These are phyloP conservation scores for Calonectria honghensis DNA, from an alignment of 2,329 filamentous ascomycete species.

Conservation along the genomic window DNA sequence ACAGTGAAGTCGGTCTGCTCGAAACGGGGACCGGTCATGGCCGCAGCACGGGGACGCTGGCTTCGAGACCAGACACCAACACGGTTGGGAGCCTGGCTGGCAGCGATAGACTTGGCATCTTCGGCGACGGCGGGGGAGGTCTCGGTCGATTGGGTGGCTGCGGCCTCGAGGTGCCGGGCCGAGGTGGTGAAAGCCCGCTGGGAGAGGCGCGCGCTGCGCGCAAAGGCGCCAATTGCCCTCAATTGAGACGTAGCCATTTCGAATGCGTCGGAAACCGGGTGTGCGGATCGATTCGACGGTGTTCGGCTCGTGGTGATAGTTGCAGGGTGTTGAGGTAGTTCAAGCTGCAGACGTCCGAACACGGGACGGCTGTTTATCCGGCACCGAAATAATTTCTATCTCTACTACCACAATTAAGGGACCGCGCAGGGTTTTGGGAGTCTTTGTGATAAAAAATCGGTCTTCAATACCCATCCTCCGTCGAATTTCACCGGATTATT, in stretches of 20 bases:
- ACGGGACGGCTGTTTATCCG: slow-evolving; percentile 53
- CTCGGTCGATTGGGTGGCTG: slow-evolving; percentile 63
- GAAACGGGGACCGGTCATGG: slow-evolving; percentile 95
- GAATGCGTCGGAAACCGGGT: slow-evolving; percentile 52
- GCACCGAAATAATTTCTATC: slow-evolving; percentile 49
- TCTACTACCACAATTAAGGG: neutral
- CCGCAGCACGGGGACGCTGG: slow-evolving; percentile 86
- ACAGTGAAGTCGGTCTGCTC: slow-evolving; percentile 96
- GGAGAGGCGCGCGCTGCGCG: slow-evolving; percentile 66
- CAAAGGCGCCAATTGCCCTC: slow-evolving; percentile 66
- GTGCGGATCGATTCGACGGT: slow-evolving; percentile 53
- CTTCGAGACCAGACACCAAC: slow-evolving; percentile 87
- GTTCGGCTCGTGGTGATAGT: slow-evolving; percentile 48
- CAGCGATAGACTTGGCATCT: slow-evolving; percentile 66
- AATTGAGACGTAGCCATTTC: slow-evolving; percentile 67
- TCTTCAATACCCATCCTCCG: neutral
- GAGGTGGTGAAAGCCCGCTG: slow-evolving; percentile 70
- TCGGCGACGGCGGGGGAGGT: slow-evolving; percentile 67
- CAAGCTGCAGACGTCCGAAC: slow-evolving; percentile 43
- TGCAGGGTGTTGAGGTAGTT: slow-evolving; percentile 51
- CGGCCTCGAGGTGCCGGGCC: slow-evolving; percentile 67
- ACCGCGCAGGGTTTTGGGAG: slow-evolving; percentile 1
- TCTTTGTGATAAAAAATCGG: neutral
- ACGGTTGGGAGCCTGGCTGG: slow-evolving; percentile 91
- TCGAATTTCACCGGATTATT: neutral